These are phyloP conservation scores for Hamamelis virginiana DNA, from an alignment of 164 flowering plant species.

Conservation along the genomic window DNA sequence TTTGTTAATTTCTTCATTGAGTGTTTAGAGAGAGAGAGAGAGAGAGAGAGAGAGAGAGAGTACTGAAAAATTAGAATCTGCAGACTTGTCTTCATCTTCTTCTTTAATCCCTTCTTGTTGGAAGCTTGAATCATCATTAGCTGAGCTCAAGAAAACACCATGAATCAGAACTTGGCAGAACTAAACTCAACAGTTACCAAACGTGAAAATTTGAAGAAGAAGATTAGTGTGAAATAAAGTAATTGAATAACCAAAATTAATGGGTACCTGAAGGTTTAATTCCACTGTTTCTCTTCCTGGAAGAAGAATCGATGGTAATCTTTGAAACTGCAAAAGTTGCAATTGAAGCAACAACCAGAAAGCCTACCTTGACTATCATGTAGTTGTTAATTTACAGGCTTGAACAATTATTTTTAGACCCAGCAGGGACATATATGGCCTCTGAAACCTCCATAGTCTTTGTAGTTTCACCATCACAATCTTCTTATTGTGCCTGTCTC, in stretches of 20 bases:
- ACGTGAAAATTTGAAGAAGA: neutral
- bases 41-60: conserved; percentile 1
- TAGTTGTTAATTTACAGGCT: neutral
- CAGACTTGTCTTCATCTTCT: conserved; percentile 10
- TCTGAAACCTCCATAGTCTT: too few species aligned
- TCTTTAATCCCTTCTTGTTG: neutral
- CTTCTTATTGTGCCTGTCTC: neutral
- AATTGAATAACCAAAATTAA: neutral
- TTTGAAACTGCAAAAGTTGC: conserved; percentile 17
- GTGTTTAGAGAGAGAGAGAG: too few species aligned
- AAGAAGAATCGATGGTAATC: neutral
- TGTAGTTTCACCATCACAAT: too few species aligned
- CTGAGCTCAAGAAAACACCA: conserved; percentile 2
- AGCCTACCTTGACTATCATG: conserved; percentile 18
- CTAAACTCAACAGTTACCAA: neutral
- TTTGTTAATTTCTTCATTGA: too few species aligned
- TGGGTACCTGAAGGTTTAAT: conserved; percentile 7
- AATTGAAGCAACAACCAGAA: conserved; percentile 12
- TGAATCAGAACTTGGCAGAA: neutral
- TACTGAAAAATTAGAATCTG: conserved; percentile 6
- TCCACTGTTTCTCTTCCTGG: conserved; percentile 5
- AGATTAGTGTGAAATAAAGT: neutral
- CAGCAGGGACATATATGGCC: too few species aligned
- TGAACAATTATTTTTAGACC: too few species aligned
- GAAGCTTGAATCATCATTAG: conserved; percentile 5